Evolutionary conservation across 108 stramenopile species (phyloP), one percentile per base, ranked within the genome.

Genomic region (Craspedostauros australis): DNA sequence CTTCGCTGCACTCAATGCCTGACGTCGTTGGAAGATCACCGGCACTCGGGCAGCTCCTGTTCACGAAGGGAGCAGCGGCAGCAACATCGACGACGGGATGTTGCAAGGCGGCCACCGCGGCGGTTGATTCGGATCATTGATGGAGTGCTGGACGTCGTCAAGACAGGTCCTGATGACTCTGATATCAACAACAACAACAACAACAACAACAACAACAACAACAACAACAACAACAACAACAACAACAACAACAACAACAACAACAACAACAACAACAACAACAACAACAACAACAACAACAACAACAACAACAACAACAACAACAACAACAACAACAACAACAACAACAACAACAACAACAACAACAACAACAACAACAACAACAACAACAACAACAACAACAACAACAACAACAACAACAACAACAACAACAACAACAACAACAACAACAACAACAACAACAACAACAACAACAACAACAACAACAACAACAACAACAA

Each of bases 161-260:
- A n/a, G n/a, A n/a, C n/a, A n/a, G n/a, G n/a, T n/a, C n/a, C n/a
- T n/a, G n/a, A n/a, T n/a, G n/a, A 45, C n/a, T 45, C 44, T 14
- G 44, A 24, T 26, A 45, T 11, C 24, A 45, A 24, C 44, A 45
- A 45, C 24, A 45, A 45, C 24, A 45, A 45, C 44, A 24, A 45
- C 44, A 45, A 45, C 44, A 24, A 45, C 27, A 51, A 51, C 50
- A 37, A 51, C 50, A 39, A 51, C 50, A 51, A 36, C 34, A 36
- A 36, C 34, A 36, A 36, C 34, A 46, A 46, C 44, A 26, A 46
- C 25, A 46, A 46, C 25, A 46, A 36, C 34, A 36, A 36, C 34
- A 36, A 36, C 34, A 36, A 36, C 34, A 36, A 36, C 34, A 36
- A 36, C 34, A 36, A 36, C 34, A 36, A 36, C 34, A 36, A 36